Evolutionary conservation across 768 basidiomycete species (phyloP).

Genomic region (Dentipellis sp.): DNA sequence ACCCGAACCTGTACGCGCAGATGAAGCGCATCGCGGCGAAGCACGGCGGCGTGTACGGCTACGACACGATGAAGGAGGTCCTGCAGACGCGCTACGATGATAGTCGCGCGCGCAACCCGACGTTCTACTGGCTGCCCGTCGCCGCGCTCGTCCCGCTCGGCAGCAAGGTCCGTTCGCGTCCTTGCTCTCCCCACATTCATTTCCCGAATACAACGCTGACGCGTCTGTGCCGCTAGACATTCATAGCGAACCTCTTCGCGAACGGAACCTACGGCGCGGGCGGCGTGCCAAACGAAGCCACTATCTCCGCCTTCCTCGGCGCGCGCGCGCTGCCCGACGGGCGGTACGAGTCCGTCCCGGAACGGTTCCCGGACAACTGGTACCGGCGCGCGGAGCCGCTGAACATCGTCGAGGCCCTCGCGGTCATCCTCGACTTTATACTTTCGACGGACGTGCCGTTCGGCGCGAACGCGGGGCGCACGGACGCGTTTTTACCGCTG

Average conservation of each 20-base stretch:
- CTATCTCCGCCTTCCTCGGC: background rate
- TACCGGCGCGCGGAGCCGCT: background rate
- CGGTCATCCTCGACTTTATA: background rate
- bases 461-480: background rate
- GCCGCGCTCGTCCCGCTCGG: background rate
- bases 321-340: background rate
- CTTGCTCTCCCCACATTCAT: too few species aligned
- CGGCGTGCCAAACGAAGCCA: background rate
- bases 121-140: background rate
- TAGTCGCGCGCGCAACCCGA: background rate
- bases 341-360: background rate
- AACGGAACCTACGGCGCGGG: background rate
- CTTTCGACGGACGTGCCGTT: background rate
- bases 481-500: background rate
- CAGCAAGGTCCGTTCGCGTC: background rate
- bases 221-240: background rate
- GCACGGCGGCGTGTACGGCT: background rate
- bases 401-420: background rate
- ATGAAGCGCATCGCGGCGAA: background rate
- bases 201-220: too few species aligned
- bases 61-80: background rate
- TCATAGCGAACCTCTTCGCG: background rate
- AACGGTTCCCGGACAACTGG: background rate
- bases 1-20: background rate
- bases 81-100: background rate